These are phyloP conservation scores for Crithidia thermophila DNA, from an alignment of 208 protist species.

Conservation along the genomic window DNA sequence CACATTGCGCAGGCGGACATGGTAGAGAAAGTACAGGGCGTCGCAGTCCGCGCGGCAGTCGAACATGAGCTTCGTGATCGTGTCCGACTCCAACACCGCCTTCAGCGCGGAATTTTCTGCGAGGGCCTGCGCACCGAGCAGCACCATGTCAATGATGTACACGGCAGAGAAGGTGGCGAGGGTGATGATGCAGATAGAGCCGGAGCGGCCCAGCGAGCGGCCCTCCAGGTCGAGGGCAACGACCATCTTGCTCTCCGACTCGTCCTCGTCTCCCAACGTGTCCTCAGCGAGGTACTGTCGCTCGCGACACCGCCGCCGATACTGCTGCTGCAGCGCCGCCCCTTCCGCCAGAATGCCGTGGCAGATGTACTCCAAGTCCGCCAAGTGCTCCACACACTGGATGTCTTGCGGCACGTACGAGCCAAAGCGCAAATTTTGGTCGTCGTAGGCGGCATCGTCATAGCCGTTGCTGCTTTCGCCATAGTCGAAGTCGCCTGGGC, in stretches of 20 bases:
- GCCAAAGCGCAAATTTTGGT: neutral
- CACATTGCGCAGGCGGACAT: conserved; percentile 46
- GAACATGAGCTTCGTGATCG: conserved; percentile 68
- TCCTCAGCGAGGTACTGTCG: conserved; percentile 2
- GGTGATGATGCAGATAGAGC: conserved; percentile 64
- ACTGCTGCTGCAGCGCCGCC: conserved; percentile 4
- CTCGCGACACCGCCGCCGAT: conserved; percentile 4
- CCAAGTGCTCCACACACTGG: conserved; percentile 20
- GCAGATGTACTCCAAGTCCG: conserved; percentile 21
- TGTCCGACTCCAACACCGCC: conserved; percentile 37
- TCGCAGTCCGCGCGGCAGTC: conserved; percentile 70
- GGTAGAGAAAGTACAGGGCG: conserved; percentile 57
- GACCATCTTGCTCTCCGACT: conserved; percentile 22
- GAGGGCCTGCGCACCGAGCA: conserved; percentile 41
- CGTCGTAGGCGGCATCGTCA: neutral
- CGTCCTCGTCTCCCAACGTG: neutral
- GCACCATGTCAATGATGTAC: conserved; percentile 62
- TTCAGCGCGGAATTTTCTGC: conserved; percentile 16
- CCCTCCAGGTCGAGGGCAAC: conserved; percentile 64
- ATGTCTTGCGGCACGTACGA: conserved; percentile 17
- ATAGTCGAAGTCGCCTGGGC: conserved; percentile 15
- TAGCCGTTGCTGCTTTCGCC: neutral
- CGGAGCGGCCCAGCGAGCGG: conserved; percentile 42
- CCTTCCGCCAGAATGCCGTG: conserved; percentile 10
- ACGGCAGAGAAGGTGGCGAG: conserved; percentile 53